Evolutionary conservation across 2,329 filamentous ascomycete species (phyloP), one percentile per base, ranked within the genome.

Genomic region (Trichoderma gracile): DNA sequence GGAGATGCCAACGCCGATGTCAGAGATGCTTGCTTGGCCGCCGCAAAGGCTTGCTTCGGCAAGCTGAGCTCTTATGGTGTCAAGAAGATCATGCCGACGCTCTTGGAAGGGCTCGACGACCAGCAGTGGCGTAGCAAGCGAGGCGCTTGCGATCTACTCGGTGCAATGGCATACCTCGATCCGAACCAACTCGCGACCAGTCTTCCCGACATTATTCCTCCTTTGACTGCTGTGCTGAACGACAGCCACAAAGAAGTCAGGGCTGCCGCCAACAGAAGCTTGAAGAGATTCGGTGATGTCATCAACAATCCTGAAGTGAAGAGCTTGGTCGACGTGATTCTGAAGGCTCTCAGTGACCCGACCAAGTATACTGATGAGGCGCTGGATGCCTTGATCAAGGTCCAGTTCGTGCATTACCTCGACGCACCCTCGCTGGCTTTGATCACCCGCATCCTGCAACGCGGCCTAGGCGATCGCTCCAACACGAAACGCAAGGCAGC

Each of bases 161-260:
- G 95, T 75, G 95, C 95, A 67, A 99, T 99, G 95, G 96, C 95
- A 5, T 99, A 99, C 75, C 86, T 99, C 38, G 95, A 98, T 75
- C 94, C 96, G 8, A 91, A 97, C 69, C 95, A 99, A 76, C 85
- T 99, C 19, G 93, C 95, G 1, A 85, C 90, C 70, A 98, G 93
- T 75, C 80, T 99, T 71, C 95, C 95, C 2, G 93, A 96, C 64
- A 99, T 99, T 70, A 99, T 99, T 69, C 95, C 96, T 27, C 94
- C 96, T 17, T 83, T 99, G 64, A 98, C 96, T 1, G 88, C 90
- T 52, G 95, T 98, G 3, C 81, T 99, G 65, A 99, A 97, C 70
- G 95, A 99, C 80, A 97, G 92, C 72, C 95, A 99, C 80, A 99
- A 99, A 77, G 95, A 99, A 78, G 95, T 99, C 38, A 87, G 95